Evolutionary conservation across 179 eudicot genomes (phyloP).

Genomic region (Spinacia oleracea): DNA sequence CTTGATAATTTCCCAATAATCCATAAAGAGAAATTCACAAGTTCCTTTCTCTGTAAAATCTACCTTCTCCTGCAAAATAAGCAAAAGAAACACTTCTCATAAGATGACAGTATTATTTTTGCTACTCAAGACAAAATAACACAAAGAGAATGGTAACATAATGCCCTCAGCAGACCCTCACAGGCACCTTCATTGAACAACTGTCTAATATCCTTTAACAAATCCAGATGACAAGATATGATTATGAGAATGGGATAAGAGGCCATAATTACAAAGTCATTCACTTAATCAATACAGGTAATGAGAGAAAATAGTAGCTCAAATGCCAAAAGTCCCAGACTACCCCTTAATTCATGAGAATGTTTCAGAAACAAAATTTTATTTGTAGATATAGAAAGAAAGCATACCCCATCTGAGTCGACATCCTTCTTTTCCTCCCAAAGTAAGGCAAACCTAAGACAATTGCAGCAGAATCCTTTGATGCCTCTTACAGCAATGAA

Average conservation of each 20-base stretch:
- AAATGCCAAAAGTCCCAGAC: not conserved
- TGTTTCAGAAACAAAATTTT: no score
- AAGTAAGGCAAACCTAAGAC: constrained; percentile 62
- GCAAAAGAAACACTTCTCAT: not conserved
- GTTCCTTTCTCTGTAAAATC: constrained; percentile 31
- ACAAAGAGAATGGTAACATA: constrained; percentile 3
- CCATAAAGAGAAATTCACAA: constrained; percentile 37
- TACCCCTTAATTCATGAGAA: no score
- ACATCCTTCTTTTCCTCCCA: constrained; percentile 54
- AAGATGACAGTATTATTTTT: not conserved
- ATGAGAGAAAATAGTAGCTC: constrained; percentile 4
- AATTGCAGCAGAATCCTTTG: constrained; percentile 67
- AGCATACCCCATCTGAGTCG: constrained; percentile 71
- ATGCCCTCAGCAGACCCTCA: not conserved
- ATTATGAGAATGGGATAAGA: not conserved
- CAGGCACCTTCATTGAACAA: not conserved
- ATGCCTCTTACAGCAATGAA: constrained; percentile 48
- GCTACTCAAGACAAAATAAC: not conserved
- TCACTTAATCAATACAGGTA: not conserved
- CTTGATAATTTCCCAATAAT: constrained; percentile 46
- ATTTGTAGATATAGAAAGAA: not conserved
- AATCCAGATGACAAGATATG: not conserved
- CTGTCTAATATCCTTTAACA: not conserved
- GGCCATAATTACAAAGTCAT: not conserved
- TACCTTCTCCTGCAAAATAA: constrained; percentile 28